Conservation (phyloP, 192 early-diverging fungal genomes). For the Umbelopsis sp. region DNA sequence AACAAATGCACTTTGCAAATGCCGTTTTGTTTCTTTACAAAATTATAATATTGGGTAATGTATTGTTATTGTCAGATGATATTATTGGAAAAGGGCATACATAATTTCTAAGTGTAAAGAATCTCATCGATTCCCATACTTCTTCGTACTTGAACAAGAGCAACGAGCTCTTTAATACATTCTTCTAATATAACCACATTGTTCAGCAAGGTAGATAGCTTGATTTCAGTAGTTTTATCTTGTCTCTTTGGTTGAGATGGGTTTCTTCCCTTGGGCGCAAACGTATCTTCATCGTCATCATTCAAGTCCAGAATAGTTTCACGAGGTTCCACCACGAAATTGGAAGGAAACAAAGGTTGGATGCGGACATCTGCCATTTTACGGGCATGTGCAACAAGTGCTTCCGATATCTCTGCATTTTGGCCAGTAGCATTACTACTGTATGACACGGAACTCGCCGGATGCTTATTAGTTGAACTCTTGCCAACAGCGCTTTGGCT, state of each 20-base stretch:
- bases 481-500: neutral
- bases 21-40: no score
- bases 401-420: neutral
- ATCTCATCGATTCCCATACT: slow-evolving; percentile 75
- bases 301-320: slow-evolving; percentile 39
- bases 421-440: neutral
- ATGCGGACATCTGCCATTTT: slow-evolving; percentile 49
- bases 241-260: slow-evolving; percentile 31
- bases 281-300: slow-evolving; percentile 43
- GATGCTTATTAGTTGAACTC: neutral
- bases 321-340: slow-evolving; percentile 52
- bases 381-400: slow-evolving; percentile 31
- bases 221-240: slow-evolving; percentile 52
- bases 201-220: slow-evolving; percentile 67
- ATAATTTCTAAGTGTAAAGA: slow-evolving; percentile 28
- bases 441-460: neutral
- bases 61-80: neutral
- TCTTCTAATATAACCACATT: slow-evolving; percentile 94
- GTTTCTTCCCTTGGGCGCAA: slow-evolving; percentile 35
- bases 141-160: slow-evolving; percentile 76
- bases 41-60: neutral
- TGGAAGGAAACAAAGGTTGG: slow-evolving; percentile 55
- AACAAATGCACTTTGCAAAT: no score
- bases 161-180: slow-evolving; percentile 88
- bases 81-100: neutral